Conservation (phyloP, 768 basidiomycete genomes). For the Lyophyllum decastes region DNA sequence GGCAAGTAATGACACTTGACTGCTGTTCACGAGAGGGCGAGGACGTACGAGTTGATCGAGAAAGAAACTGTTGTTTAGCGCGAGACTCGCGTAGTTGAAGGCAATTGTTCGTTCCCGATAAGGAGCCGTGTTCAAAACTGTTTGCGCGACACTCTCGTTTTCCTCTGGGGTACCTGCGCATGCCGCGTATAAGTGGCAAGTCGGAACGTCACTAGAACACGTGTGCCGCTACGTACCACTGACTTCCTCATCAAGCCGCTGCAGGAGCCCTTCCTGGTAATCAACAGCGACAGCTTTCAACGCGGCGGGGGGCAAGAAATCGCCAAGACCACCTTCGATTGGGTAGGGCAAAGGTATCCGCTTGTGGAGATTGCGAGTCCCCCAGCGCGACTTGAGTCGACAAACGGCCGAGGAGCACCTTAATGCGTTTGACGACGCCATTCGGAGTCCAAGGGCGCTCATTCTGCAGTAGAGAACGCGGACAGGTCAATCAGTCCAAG, state of each 20-base stretch:
- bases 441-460: conserved; percentile 30
- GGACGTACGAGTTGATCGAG: conserved; percentile 77
- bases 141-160: conserved; percentile 63
- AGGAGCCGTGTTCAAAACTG: conserved; percentile 66
- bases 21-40: not conserved
- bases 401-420: conserved; percentile 17
- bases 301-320: conserved; percentile 76
- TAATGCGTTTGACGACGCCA: conserved; percentile 25
- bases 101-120: conserved; percentile 61
- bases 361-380: conserved; percentile 47
- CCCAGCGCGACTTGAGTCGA: conserved; percentile 24
- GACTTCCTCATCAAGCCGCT: conserved; percentile 74
- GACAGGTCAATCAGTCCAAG: conserved; percentile 8
- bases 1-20: conserved; percentile 6
- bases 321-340: conserved; percentile 70
- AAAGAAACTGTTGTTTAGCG: conserved; percentile 96
- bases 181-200: conserved; percentile 5
- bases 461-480: conserved; percentile 14
- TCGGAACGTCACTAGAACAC: not conserved
- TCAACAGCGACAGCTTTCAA: conserved; percentile 75
- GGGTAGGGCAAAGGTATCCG: conserved; percentile 62
- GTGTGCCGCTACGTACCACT: conserved; percentile 48
- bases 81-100: conserved; percentile 91
- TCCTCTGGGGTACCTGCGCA: conserved; percentile 57
- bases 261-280: conserved; percentile 83